Conservation (phyloP, 345 rosid species). For the Capsella bursapastoris region DNA sequence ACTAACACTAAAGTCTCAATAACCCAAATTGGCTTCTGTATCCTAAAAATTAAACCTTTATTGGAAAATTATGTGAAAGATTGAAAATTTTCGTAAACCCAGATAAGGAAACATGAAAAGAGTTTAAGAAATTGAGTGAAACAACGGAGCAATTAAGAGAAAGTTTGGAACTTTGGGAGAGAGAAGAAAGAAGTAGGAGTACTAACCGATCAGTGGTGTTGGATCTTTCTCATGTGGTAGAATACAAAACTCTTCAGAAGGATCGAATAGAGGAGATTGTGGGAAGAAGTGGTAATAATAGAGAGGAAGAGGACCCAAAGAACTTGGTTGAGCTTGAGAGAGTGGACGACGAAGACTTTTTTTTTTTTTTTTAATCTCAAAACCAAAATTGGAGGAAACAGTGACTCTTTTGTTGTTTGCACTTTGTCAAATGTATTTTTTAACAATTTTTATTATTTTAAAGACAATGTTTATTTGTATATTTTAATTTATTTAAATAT, state of each 20-base stretch:
- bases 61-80: neutral
- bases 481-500: neutral
- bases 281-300: constrained; percentile 28
- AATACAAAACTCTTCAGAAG: neutral
- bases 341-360: constrained; percentile 44
- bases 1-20: constrained; percentile 1
- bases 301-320: constrained; percentile 27
- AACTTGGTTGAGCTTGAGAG: constrained; percentile 35
- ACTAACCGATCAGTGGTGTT: constrained; percentile 37
- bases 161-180: neutral
- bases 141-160: constrained; percentile 6
- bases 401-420: constrained; percentile 23
- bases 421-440: constrained; percentile 13
- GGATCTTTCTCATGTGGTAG: constrained; percentile 25
- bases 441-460: neutral
- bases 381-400: constrained; percentile 5
- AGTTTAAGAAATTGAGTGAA: neutral
- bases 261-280: constrained; percentile 4
- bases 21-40: neutral
- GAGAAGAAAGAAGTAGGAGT: constrained; percentile 11
- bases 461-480: neutral
- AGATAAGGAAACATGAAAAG: constrained; percentile 17
- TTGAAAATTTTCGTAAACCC: constrained; percentile 29
- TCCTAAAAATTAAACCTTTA: constrained; percentile 21
- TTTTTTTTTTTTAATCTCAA: constrained; percentile 1